Percentiles rank a stretch among this genome's conserved stretches.
Conservation (phyloP, 805 yeast genomes). For the Teunomyces pallodes region DNA sequence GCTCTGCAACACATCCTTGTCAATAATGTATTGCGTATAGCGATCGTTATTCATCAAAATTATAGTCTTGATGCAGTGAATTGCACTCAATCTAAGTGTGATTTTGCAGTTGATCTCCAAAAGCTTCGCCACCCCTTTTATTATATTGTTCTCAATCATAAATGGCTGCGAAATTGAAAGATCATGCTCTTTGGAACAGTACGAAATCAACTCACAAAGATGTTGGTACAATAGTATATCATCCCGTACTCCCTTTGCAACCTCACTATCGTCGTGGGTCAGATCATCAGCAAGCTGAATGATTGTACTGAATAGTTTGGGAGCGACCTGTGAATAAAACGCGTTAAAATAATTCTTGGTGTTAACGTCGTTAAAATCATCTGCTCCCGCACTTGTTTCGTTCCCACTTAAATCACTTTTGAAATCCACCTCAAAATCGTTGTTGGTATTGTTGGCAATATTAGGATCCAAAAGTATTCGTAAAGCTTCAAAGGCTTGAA, state of each 20-base stretch:
- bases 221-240: slow-evolving; percentile 50
- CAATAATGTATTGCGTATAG: slow-evolving; percentile 56
- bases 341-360: slow-evolving; percentile 49
- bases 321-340: slow-evolving; percentile 65
- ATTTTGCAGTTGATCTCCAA: slow-evolving; percentile 41
- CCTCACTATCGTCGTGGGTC: slow-evolving; percentile 4
- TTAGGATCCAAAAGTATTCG: slow-evolving; percentile 67
- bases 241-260: slow-evolving; percentile 5
- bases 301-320: slow-evolving; percentile 50
- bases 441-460: slow-evolving; percentile 22
- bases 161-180: slow-evolving; percentile 56
- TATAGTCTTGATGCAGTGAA: slow-evolving; percentile 66
- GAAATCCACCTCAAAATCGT: slow-evolving; percentile 6
- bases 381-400: slow-evolving; percentile 5
- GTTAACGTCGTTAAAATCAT: slow-evolving; percentile 31
- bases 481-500: slow-evolving; percentile 83
- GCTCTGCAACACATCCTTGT: slow-evolving; percentile 48
- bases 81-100: slow-evolving; percentile 62
- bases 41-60: slow-evolving; percentile 60
- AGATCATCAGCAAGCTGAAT: slow-evolving; percentile 26
- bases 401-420: not conserved
- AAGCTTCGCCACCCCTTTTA: slow-evolving; percentile 54
- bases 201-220: slow-evolving; percentile 68
- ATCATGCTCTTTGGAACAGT: slow-evolving; percentile 67
- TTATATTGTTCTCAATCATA: slow-evolving; percentile 55